Evolutionary conservation across 202 grass and related monocot genomes (phyloP), one percentile per base, ranked within the genome.

Genomic region (Zoysia matrella): DNA sequence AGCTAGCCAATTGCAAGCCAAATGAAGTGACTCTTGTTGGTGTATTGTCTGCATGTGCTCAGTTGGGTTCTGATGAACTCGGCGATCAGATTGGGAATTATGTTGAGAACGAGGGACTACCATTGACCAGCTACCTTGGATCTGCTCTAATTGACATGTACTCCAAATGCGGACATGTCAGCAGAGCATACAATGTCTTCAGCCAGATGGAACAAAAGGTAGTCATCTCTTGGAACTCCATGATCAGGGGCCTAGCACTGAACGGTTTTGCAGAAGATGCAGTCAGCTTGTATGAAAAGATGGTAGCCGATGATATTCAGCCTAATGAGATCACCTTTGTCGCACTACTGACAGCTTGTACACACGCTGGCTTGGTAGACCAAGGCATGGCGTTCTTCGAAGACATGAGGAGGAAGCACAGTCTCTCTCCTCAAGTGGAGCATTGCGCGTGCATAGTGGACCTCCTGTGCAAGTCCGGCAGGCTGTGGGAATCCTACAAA

Each of bases 101-200:
- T 22, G 60, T 84, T 2, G 94, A 97, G 80, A 90, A 44, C 14
- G 86, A 84, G 57, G 71, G 69, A 41, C 15, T 91, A 11, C 70
- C 84, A 83, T 74, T 85, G 42, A 90, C 84, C 61, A 83, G 90
- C 51, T 91, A 91, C 54, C 84, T 90, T 3, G 91, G 88, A 81
- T 91, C 94, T 0, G 82, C 89, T 3, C 73, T 97, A 16, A 90
- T 97, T 1, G 86, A 91, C 65, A 97, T 93, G 94, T 97, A 97
- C 81, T 65, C 84, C 16, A 93, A 89, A 55, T 91, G 91, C 0
- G 94, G 94, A 51, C 86, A 90, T 39, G 73, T 97, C 67, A 65
- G 55, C 62, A 76, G 88, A 83, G 94, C 94, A 64, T 82, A 76
- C 11, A 60, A 3, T 72, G 71, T 97, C 52, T 97, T 97, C 73